Evolutionary conservation across 768 basidiomycete genomes (phyloP), one percentile per base, ranked within the genome.

Genomic region (Scleroderma bovista): DNA sequence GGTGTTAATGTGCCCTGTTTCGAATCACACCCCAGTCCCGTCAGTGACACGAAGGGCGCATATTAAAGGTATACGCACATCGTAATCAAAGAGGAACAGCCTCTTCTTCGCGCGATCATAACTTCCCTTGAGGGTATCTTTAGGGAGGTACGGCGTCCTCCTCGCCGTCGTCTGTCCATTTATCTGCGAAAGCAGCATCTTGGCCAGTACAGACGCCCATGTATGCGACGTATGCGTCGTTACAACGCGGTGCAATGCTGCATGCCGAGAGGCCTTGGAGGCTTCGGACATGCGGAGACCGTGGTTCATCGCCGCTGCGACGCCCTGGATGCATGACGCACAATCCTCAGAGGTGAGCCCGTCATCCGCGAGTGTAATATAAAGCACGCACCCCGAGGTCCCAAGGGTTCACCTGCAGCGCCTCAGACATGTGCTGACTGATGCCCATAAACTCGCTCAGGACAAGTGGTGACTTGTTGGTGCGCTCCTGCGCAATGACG

Each of bases 391-490:
- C 91, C 48, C 84, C 88, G 17, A 97, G 81, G 66, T 94, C 91
- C 91, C 94, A 96, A 2, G 95, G 95, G 68, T 99, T 98, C 50
- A 96, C 88, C 53, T 90, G 81, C 17, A 96, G 72, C 19, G 95
- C 90, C 24, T 93, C 82, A 44, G 77, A 75, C 90, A 98, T 93
- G 54, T 90, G 84, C 60, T 88, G 84, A 47, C 90, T 88, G 59
- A 96, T 96, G 10, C 95, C 95, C 88, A 96, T 96, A 63, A 98
- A 98, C 71, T 99, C 95, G 61, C 89, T 93, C 48, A 99, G 73
- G 52, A 97, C 87, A 46, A 93, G 81, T 1, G 95, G 93, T 32
- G 81, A 84, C 69, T 81, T 83, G 63, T 86, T 85, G 46, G 90
- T 87, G 59, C 75, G 76, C 57, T 88, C 81, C 69, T 99, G 95